Conservation (phyloP, 441 rosid species). For the Dalechampia spathulata region DNA sequence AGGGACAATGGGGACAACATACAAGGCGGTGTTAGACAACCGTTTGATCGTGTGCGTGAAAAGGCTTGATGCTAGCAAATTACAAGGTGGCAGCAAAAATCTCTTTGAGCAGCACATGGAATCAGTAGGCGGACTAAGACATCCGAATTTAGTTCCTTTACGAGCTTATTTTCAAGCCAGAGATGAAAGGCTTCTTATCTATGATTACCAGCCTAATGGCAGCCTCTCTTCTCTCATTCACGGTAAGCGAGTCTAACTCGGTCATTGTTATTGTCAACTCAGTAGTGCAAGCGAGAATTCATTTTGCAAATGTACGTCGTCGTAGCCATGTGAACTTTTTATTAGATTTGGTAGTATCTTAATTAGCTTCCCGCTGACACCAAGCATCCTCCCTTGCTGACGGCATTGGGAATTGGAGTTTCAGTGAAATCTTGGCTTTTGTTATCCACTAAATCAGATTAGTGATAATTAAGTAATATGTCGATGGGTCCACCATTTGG, state of each 20-base stretch:
- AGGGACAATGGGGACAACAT: conserved; percentile 69
- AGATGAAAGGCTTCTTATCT: conserved; percentile 79
- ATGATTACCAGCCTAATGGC: conserved; percentile 79
- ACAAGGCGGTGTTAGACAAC: conserved; percentile 69
- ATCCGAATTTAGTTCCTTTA: conserved; percentile 70
- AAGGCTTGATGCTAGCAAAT: conserved; percentile 61
- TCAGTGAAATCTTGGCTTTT: too few species aligned
- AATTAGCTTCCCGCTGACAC: background rate
- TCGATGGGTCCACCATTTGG: background rate
- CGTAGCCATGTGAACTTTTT: too few species aligned
- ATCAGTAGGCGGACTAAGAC: conserved; percentile 57
- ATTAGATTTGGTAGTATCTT: background rate
- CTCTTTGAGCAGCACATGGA: conserved; percentile 67
- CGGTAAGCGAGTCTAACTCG: conserved; percentile 31
- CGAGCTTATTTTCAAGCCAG: conserved; percentile 73
- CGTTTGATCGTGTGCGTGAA: conserved; percentile 66
- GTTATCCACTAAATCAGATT: too few species aligned
- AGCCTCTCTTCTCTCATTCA: conserved; percentile 84
- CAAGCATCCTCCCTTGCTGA: conserved; percentile 8
- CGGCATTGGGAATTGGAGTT: conserved; percentile 12
- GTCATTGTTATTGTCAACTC: background rate
- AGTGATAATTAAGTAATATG: background rate
- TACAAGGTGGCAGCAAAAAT: conserved; percentile 37
- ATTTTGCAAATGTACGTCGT: too few species aligned
- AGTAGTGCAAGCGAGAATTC: too few species aligned